Evolutionary conservation across 306 rosid species (phyloP), one percentile per base, ranked within the genome.

Genomic region (Adenanthera pavonina): DNA sequence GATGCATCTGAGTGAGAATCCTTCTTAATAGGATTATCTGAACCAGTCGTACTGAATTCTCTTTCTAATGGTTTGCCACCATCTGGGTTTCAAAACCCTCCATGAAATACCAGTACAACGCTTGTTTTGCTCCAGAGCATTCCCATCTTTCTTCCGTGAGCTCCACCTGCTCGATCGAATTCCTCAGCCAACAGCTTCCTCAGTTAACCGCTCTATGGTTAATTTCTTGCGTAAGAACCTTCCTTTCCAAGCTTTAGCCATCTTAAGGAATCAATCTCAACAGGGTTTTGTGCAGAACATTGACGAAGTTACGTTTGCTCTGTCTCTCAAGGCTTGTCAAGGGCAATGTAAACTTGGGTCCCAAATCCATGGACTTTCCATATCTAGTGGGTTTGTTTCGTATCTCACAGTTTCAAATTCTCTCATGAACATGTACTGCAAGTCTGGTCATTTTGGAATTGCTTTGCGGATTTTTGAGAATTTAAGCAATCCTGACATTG

Each of bases 381-480:
- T 91, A 17, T 79, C 85, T 15, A 88, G 87, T 2, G 97, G 94
- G 80, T 83, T 91, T 79, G 70, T 83, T 79, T 89, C 81, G 0
- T 19, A 12, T 48, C 65, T 88, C 17, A 62, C 87, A 0, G 97
- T 92, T 61, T 88, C 89, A 0, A 94, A 94, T 80, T 92, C 97
- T 0, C 82, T 92, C 73, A 94, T 94, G 96, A 94, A 87, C 81
- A 85, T 94, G 98, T 94, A 94, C 78, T 85, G 84, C 52, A 89
- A 87, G 78, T 85, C 92, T 49, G 90, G 93, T 74, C 80, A 81
- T 8, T 82, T 91, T 7, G 81, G 78, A 9, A 73, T 47, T 44
- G 89, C 94, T 53, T 75, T 89, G 81, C 9, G 73, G 81, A 78
- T 94, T 40, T 94, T 92, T 54, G 86, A 87, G 81, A 85, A 65